These are phyloP conservation scores for Blechomonas ayalai DNA, from an alignment of 208 protist species.

Conservation along the genomic window DNA sequence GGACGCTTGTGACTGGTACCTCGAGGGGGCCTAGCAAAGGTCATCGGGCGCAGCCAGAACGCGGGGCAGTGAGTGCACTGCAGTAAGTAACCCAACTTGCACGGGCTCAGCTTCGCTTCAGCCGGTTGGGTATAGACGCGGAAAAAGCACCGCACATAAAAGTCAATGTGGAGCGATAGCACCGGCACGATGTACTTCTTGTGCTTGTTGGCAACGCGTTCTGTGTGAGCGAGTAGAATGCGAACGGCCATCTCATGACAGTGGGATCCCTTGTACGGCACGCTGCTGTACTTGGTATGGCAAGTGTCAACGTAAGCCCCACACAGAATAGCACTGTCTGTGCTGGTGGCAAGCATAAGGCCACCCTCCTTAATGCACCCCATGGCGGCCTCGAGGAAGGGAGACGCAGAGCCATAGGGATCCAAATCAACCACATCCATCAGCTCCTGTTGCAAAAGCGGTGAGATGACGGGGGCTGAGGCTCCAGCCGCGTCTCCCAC, in stretches of 20 bases:
- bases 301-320: slow-evolving; percentile 96
- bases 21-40: slow-evolving; percentile 15
- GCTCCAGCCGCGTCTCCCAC: not conserved
- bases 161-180: slow-evolving; percentile 97
- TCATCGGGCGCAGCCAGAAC: slow-evolving; percentile 90
- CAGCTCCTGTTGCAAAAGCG: slow-evolving; percentile 81
- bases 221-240: slow-evolving; percentile 93
- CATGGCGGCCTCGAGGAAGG: slow-evolving; percentile 97
- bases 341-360: slow-evolving; percentile 97
- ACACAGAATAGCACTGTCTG: slow-evolving; percentile 97
- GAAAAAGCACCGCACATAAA: slow-evolving; percentile 99
- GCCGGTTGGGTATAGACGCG: slow-evolving; percentile 90
- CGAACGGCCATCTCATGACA: slow-evolving; percentile 96
- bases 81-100: slow-evolving; percentile 88
- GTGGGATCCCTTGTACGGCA: slow-evolving; percentile 84
- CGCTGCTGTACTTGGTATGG: slow-evolving; percentile 96
- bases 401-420: slow-evolving; percentile 97
- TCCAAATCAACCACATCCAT: slow-evolving; percentile 99
- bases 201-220: slow-evolving; percentile 91
- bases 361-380: slow-evolving; percentile 94
- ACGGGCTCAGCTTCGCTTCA: slow-evolving; percentile 85
- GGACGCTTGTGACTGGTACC: slow-evolving; percentile 8
- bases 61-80: slow-evolving; percentile 94
- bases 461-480: not conserved
- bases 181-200: slow-evolving; percentile 96